A percentile compares a stretch with the other conserved stretches of the same genome.
Conservation (phyloP, 108 stramenopile species). For the Cyclotella sp. region DNA sequence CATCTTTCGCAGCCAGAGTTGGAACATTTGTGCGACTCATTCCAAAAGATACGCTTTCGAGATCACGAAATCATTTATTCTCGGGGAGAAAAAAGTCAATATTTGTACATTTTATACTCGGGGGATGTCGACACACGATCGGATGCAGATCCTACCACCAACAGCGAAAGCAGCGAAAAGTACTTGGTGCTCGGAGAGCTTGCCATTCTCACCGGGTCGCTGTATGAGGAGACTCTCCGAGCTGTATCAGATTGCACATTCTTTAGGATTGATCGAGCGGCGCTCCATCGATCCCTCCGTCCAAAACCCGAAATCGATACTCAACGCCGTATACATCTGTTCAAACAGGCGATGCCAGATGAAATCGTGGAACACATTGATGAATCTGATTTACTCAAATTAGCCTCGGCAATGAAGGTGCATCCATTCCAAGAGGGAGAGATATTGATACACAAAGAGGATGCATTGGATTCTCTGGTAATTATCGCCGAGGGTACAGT, state of each 20-base stretch:
- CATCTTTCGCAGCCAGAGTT: slow-evolving; percentile 14
- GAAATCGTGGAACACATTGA: slow-evolving; percentile 21
- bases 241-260: slow-evolving; percentile 35
- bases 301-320: slow-evolving; percentile 10
- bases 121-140: slow-evolving; percentile 32
- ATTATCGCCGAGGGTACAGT: slow-evolving; percentile 28
- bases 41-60: slow-evolving; percentile 29
- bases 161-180: slow-evolving; percentile 6
- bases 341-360: slow-evolving; percentile 27
- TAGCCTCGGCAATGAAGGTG: slow-evolving; percentile 14
- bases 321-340: background rate
- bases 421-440: slow-evolving; percentile 19
- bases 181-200: slow-evolving; percentile 55
- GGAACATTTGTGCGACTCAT: slow-evolving; percentile 16
- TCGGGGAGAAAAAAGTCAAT: slow-evolving; percentile 29
- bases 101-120: slow-evolving; percentile 51
- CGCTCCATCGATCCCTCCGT: slow-evolving; percentile 21
- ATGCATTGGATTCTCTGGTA: slow-evolving; percentile 5
- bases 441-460: slow-evolving; percentile 20
- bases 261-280: slow-evolving; percentile 21
- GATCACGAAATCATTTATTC: slow-evolving; percentile 44
- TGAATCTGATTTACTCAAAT: slow-evolving; percentile 11
- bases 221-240: slow-evolving; percentile 32
- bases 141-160: background rate
- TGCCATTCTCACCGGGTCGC: slow-evolving; percentile 24